Evolutionary conservation across 1,284 basidiomycete species (phyloP), one percentile per base, ranked within the genome.

Genomic region (Tausonia pullulans): DNA sequence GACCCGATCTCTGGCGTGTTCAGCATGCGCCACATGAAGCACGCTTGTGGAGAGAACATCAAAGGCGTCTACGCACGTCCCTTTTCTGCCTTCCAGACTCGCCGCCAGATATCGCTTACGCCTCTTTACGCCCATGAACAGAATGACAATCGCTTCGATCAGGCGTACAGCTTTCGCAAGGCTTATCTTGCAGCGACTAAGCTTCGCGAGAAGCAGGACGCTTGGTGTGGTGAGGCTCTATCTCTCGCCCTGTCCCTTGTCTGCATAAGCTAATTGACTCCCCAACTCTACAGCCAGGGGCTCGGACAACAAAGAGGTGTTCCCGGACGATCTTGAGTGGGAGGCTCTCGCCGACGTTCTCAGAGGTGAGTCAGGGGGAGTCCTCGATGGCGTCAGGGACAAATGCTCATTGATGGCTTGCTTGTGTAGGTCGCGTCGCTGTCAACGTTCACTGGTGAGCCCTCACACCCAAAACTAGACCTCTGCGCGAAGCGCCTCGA

Each of bases 311-410:
- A 74, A 69, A 4, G 73, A 76, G 54, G 72, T 74, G 5, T 91
- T 88, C 74, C 91, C 92, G 0, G 84, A 90, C 60, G 82, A 84
- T 52, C 78, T 92, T 54, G 81, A 90, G 71, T 89, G 87, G 83
- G 92, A 95, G 72, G 85, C 85, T 10, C 78, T 95, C 8, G 87
- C 93, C 5, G 92, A 94, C 69, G 88, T 93, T 5, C 79, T 96
- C 40, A 80, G 93, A 57, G 76, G 76, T 7, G 75, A 77, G 27
- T 27, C 27, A 27, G 27, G 27, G 27, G 27, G 27, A 27, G 27
- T 27, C 27, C 27, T 27, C 27, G 27, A 27, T 27, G 27, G 27
- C 27, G 27, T 27, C 27, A 27, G 27, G 27, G 27, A 27, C 27
- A 27, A 27, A 27, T 27, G 27, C 27, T 27, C 27, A 27, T 27